Evolutionary conservation across 139 green algal genomes (phyloP), one percentile per base, ranked within the genome.

Genomic region (Chloropicon primus): DNA sequence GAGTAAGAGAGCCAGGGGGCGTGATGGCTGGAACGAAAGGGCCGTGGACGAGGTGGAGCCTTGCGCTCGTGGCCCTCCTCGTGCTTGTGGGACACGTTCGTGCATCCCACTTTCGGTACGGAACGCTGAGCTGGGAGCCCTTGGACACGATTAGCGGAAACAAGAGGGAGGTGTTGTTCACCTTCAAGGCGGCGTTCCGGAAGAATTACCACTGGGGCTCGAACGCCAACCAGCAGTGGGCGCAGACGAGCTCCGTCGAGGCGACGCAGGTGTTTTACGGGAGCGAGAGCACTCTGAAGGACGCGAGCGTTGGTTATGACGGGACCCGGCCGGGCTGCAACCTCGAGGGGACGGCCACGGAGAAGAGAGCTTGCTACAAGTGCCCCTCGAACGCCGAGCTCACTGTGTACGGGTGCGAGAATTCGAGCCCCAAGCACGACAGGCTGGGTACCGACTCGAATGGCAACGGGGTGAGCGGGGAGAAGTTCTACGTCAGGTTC

Each of bases 31-130:
- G n/a, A n/a, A n/a, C n/a, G n/a, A n/a, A n/a, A n/a, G n/a, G n/a
- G n/a, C n/a, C n/a, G n/a, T n/a, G n/a, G n/a, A n/a, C n/a, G n/a
- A n/a, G n/a, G n/a, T n/a, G n/a, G n/a, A n/a, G n/a, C n/a, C n/a
- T n/a, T 62, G 10, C 17, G 41, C 41, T 62, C 5, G 41, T 62
- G 5, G 41, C 41, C 10, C 41, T 62, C 10, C 17, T 17, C 41
- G 17, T 17, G 10, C 17, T 62, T 5, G 41, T 62, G 41, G 41
- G 10, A n/a, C 5, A 62, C 41, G 41, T 17, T 5, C 10, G 41
- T 5, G 78, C 25, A 10, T 80, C 78, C 24, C 78, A 81, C 54
- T 81, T 81, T 74, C 78, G 78, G 5, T 81, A 81, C 25, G 78
- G 78, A 17, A 77, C 78, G 10, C 27, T 81, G n/a, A 73, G n/a